Percentiles rank a stretch among this genome's conserved stretches.
phyloP scores from a whole-genome alignment of 768 basidiomycete species.

The Suillus lakei region DNA sequence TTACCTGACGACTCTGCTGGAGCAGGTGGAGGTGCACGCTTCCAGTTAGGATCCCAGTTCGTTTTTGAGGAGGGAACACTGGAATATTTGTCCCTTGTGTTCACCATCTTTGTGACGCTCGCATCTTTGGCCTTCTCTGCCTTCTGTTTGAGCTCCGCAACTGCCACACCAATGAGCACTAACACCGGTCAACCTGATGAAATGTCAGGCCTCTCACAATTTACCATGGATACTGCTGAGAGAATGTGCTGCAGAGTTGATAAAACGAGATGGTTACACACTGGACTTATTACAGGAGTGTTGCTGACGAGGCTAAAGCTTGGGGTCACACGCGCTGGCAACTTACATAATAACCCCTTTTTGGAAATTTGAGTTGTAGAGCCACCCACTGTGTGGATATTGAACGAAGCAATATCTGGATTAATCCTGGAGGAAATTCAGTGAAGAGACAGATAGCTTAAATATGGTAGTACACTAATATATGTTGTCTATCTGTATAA shows the following conservation, averaged over 20 bases:
- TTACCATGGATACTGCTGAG: constrained; percentile 26
- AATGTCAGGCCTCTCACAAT: constrained; percentile 28
- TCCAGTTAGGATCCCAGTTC: constrained; percentile 64
- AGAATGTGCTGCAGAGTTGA: neutral
- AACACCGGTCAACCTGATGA: constrained; percentile 3
- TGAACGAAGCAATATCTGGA: no score
- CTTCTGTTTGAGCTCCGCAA: constrained; percentile 69
- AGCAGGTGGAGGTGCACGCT: constrained; percentile 48
- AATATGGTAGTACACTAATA: neutral
- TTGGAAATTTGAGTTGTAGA: neutral
- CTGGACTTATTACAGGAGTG: neutral
- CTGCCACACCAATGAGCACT: constrained; percentile 33
- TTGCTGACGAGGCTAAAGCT: neutral
- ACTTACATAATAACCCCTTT: neutral
- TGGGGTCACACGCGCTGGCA: neutral
- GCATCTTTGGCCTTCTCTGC: constrained; percentile 66
- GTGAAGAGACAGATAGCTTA: neutral
- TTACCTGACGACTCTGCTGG: constrained; percentile 15
- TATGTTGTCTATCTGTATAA: neutral
- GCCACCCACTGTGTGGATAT: no score
- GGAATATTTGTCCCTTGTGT: constrained; percentile 58
- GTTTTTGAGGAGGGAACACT: constrained; percentile 64
- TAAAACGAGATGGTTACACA: neutral
- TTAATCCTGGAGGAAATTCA: neutral
- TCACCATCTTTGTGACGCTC: constrained; percentile 53